Evolutionary conservation across 371 early-diverging fungal species (phyloP).

Genomic region (Amoeboradix gromovi): DNA sequence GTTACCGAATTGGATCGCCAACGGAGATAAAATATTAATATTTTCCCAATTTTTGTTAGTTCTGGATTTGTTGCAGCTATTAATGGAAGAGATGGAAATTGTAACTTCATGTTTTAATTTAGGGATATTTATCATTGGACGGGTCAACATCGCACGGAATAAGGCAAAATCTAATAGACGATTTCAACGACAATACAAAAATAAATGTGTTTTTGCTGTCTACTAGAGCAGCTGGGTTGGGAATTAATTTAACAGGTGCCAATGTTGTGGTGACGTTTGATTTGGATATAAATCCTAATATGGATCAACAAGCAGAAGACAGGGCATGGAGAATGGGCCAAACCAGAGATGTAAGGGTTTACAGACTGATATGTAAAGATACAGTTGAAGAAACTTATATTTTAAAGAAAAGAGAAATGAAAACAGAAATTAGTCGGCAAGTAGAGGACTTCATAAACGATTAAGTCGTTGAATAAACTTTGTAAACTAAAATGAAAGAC

Average conservation of each 20-base stretch:
- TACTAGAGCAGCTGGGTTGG: constrained; percentile 77
- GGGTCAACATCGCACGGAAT: constrained; percentile 39
- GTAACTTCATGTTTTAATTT: constrained; percentile 6
- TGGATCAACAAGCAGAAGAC: constrained; percentile 78
- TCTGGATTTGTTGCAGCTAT: constrained; percentile 30
- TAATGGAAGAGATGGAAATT: constrained; percentile 56
- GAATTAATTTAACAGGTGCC: constrained; percentile 85
- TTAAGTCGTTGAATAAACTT: neutral
- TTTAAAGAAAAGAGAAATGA: neutral
- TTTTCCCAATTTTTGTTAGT: constrained; percentile 73
- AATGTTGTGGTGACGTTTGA: constrained; percentile 85
- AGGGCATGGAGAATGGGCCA: constrained; percentile 88
- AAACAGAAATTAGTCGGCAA: neutral
- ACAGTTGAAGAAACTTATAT: constrained; percentile 84
- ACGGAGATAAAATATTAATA: constrained; percentile 68
- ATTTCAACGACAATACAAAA: constrained; percentile 47
- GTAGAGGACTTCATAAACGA: neutral
- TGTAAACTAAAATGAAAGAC: too few relatives aligned
- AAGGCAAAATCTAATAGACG: constrained; percentile 80
- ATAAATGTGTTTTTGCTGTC: constrained; percentile 61
- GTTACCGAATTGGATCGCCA: constrained; percentile 36
- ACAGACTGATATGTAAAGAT: constrained; percentile 75
- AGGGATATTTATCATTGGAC: constrained; percentile 1
- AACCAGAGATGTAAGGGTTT: constrained; percentile 54
- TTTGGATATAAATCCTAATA: constrained; percentile 90